Conservation (phyloP, 768 basidiomycete genomes). For the Suillus ampliporus region DNA sequence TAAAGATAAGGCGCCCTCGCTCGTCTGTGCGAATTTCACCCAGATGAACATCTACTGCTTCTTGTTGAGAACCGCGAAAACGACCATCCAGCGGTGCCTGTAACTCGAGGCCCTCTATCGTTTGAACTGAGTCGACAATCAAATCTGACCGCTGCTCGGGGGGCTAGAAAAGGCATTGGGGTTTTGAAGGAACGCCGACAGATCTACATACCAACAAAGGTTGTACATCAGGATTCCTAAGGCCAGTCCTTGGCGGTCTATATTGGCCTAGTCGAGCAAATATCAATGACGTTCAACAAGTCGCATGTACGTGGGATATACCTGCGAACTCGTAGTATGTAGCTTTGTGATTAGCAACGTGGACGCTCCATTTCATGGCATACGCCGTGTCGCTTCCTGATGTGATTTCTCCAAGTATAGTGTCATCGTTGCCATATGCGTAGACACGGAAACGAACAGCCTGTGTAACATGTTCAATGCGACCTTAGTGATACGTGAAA, state of each 20-base stretch:
- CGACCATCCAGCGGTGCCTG: not conserved
- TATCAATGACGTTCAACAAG: not conserved
- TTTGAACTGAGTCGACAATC: slow-evolving; percentile 7
- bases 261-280: not conserved
- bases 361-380: slow-evolving; percentile 34
- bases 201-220: not conserved
- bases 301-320: slow-evolving; percentile 8
- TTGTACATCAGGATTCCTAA: slow-evolving; percentile 15
- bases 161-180: not conserved
- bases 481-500: not conserved
- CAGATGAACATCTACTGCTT: not conserved
- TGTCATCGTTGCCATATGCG: slow-evolving; percentile 30
- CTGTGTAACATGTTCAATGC: slow-evolving; percentile 16
- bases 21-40: slow-evolving; percentile 8
- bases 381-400: slow-evolving; percentile 17
- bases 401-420: slow-evolving; percentile 37
- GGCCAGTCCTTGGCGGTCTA: not conserved
- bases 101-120: not conserved
- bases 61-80: slow-evolving; percentile 7
- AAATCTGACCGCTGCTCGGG: slow-evolving; percentile 10
- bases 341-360: slow-evolving; percentile 42
- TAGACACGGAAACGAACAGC: slow-evolving; percentile 42
- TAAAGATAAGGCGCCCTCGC: slow-evolving; percentile 36
- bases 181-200: not conserved
- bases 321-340: slow-evolving; percentile 24